These are phyloP conservation scores for Ascosphaera acerosa DNA, from an alignment of 2,329 filamentous ascomycete species.

Conservation along the genomic window DNA sequence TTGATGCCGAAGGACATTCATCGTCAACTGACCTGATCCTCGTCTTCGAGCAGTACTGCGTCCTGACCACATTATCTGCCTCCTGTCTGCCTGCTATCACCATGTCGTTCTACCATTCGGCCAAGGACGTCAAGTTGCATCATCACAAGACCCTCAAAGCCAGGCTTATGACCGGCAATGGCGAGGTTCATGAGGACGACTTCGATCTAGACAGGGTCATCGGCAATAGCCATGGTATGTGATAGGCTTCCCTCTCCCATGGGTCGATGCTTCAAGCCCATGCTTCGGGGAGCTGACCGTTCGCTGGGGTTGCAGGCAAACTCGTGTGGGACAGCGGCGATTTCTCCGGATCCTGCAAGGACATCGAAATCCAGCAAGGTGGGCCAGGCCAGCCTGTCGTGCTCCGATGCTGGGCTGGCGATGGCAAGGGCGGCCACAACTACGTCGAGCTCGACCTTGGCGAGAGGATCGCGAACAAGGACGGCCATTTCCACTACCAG, in stretches of 20 bases:
- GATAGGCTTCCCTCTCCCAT: too few species aligned
- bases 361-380: not conserved
- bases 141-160: not conserved
- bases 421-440: not conserved
- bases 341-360: not conserved
- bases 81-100: not conserved
- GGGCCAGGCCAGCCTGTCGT: not conserved
- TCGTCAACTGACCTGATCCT: too few species aligned
- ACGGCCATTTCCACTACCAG: not conserved
- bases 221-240: not conserved
- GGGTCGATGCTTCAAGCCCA: too few species aligned
- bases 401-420: not conserved
- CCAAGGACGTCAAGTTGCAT: not conserved
- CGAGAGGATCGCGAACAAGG: not conserved
- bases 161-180: not conserved
- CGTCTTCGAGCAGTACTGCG: too few species aligned
- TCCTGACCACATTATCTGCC: too few species aligned
- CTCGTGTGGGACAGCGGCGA: not conserved
- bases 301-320: too few species aligned
- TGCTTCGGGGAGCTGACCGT: too few species aligned
- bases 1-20: too few species aligned
- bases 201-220: not conserved
- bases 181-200: not conserved
- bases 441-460: not conserved
- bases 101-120: not conserved